phyloP scores from a whole-genome alignment of 169 alveolate genomes.

The Plasmodium relictum region DNA sequence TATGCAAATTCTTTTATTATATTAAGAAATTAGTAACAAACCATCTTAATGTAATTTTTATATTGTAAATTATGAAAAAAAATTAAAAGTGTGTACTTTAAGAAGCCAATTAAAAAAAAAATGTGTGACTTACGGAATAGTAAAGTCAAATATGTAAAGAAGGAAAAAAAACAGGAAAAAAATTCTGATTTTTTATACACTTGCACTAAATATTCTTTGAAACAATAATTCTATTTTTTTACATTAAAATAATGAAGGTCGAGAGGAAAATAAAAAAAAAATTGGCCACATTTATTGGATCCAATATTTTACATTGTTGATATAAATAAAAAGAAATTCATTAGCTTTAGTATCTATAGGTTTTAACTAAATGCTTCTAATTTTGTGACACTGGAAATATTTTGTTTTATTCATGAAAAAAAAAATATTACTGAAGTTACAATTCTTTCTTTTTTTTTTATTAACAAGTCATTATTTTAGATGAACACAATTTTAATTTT shows the following conservation, averaged over 20 bases:
- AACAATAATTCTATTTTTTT: slow-evolving; percentile 65
- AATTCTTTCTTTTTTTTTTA: neutral
- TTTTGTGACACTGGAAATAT: slow-evolving; percentile 2
- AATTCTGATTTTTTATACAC: slow-evolving; percentile 56
- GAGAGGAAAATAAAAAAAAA: slow-evolving; percentile 10
- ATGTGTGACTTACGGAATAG: too few species aligned
- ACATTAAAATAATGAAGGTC: slow-evolving; percentile 11
- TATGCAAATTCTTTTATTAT: too few species aligned
- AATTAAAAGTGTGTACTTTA: too few species aligned
- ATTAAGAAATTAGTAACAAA: too few species aligned
- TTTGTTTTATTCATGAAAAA: neutral
- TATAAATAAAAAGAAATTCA: slow-evolving; percentile 9
- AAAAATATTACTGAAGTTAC: too few species aligned
- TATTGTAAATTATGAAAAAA: too few species aligned
- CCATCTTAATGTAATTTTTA: too few species aligned
- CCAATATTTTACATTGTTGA: too few species aligned
- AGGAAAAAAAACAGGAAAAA: slow-evolving; percentile 6
- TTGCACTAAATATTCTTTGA: slow-evolving; percentile 38
- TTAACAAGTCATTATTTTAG: neutral
- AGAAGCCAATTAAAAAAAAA: too few species aligned
- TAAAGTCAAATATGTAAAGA: neutral
- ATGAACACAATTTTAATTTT: neutral
- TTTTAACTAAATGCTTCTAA: slow-evolving; percentile 8
- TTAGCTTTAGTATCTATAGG: slow-evolving; percentile 44
- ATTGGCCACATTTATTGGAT: neutral